These are phyloP conservation scores for Logfia minima DNA, from an alignment of 129 eudicot genomes.

Conservation along the genomic window DNA sequence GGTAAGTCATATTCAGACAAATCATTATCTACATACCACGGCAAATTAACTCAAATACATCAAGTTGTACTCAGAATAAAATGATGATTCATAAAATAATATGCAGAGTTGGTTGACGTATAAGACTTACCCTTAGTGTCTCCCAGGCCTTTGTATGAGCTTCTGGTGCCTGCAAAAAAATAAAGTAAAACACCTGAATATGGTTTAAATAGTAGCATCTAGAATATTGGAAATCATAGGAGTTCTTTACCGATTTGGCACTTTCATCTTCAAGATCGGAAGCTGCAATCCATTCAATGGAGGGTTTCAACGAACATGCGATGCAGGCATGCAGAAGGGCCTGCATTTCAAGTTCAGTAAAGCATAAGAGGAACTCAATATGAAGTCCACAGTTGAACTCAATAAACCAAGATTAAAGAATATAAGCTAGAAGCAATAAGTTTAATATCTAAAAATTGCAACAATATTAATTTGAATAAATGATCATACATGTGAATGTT, in stretches of 20 bases:
- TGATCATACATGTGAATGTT: not conserved
- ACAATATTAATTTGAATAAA: not conserved
- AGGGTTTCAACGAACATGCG: slow-evolving; percentile 77
- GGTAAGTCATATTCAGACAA: not conserved
- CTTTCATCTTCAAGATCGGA: slow-evolving; percentile 98
- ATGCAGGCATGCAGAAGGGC: slow-evolving; percentile 96
- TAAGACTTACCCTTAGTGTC: slow-evolving; percentile 60
- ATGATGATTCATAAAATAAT: slow-evolving; percentile 11
- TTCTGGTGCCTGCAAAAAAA: slow-evolving; percentile 78
- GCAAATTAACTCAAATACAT: not conserved
- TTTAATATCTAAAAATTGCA: not conserved
- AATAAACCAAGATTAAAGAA: not conserved
- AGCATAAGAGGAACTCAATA: slow-evolving; percentile 19
- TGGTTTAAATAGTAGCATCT: not conserved
- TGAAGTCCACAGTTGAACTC: slow-evolving; percentile 16
- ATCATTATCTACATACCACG: slow-evolving; percentile 4
- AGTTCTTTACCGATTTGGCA: slow-evolving; percentile 56
- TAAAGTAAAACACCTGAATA: not conserved
- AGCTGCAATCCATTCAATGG: slow-evolving; percentile 98
- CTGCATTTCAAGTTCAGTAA: slow-evolving; percentile 39
- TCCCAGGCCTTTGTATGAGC: slow-evolving; percentile 88
- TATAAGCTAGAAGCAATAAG: not conserved
- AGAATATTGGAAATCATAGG: not conserved
- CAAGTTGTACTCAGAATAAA: slow-evolving; percentile 3
- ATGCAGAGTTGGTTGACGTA: slow-evolving; percentile 1